Conservation (phyloP, 148 eudicot species). For the Rhododendron ovatum region DNA sequence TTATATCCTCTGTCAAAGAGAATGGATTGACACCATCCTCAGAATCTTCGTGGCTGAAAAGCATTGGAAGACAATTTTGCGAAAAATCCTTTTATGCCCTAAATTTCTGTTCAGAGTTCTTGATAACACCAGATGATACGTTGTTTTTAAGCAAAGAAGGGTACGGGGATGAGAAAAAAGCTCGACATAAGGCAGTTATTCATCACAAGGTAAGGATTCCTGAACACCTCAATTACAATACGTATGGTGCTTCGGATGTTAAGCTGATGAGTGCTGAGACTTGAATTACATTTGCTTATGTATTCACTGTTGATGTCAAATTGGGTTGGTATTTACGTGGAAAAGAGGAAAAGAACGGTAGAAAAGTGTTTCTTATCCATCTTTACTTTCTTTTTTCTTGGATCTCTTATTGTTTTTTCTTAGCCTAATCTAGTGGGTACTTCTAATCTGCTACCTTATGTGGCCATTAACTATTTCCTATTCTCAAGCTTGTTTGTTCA, state of each 20-base stretch:
- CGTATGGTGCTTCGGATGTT: not conserved
- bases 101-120: constrained; percentile 62
- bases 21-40: constrained; percentile 25
- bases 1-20: constrained; percentile 41
- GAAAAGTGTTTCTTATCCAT: not conserved
- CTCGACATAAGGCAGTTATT: constrained; percentile 73
- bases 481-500: not conserved
- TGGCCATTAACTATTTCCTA: not conserved
- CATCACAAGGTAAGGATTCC: constrained; percentile 69
- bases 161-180: constrained; percentile 39
- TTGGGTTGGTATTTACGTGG: not conserved
- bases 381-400: not conserved
- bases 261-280: not conserved
- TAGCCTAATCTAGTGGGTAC: not conserved
- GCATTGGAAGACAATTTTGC: constrained; percentile 44
- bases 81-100: constrained; percentile 68
- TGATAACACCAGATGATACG: constrained; percentile 55
- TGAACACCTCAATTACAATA: not conserved
- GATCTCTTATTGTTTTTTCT: not conserved
- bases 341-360: not conserved
- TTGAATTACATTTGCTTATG: not conserved
- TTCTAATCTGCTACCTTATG: not conserved
- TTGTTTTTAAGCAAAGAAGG: constrained; percentile 50
- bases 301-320: not conserved
- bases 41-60: constrained; percentile 50